Base-by-base conservation (phyloP, 495 filamentous ascomycete species). In the Hyphodiscus hymeniophilus region DNA sequence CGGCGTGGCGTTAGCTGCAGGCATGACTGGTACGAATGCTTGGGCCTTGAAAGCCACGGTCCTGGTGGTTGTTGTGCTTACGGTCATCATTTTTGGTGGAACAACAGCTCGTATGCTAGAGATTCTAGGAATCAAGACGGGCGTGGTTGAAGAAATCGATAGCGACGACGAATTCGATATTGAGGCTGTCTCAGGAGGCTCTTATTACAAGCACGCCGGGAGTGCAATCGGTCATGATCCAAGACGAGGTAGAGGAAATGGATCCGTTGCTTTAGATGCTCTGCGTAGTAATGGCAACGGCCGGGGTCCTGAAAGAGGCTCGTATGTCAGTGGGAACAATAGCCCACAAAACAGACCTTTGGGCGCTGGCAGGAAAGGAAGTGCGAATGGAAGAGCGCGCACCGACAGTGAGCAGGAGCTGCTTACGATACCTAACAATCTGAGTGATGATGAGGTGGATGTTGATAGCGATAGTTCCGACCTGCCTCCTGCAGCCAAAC, bases 111-210 rank as follows among this genome's bases (percentile, higher is more conserved):
- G 94, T 40, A 97, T 98, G 92, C 70, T 98, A 22, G 92, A 98
- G 63, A 98, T 98, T 48, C 66, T 95, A 33, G 84, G 86, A 11
- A 97, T 98, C 52, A 76, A 86, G 50, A 98, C 91, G 3, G 94
- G 94, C 2, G 92, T 97, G 13, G 85, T 95, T 2, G 92, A 98
- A 56, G 92, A 98, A 63, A 78, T 94, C 30, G 92, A 98, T 58
- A 94, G 85, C 5, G 92, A 98, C 60, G 92, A 98, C 62, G 92
- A 98, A 60, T 98, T 98, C 55, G 92, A 98, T 60, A 98, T 95
- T 47, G 92, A 98, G 62, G 79, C 86, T 32, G 78, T 88, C 47
- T 69, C 75, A 23, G 81, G 80, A 17, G 83, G 80, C 6, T 82
- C 82, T 7, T 92, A 86, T 61, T 84, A 86, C 63, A 90, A 90